A percentile compares a stretch with the other conserved stretches of the same genome.
Evolutionary conservation across 2,329 filamentous ascomycete genomes (phyloP).

Genomic region (Venturia pyrina): DNA sequence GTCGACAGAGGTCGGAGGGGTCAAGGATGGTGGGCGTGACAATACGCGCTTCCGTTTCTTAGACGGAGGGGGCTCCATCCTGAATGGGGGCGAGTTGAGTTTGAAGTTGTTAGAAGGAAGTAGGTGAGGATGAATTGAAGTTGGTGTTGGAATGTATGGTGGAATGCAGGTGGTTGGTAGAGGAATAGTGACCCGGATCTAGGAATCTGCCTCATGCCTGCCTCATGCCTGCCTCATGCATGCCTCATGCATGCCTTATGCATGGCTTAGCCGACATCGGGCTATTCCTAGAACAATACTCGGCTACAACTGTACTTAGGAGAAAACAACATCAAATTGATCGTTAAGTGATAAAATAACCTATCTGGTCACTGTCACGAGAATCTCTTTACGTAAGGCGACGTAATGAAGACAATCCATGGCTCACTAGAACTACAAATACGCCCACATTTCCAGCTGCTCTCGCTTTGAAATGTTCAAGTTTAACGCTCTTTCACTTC

Average conservation of each 20-base stretch:
- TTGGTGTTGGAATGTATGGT: no score
- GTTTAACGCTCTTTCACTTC: background rate
- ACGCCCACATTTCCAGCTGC: background rate
- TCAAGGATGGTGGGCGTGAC: background rate
- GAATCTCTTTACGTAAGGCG: background rate
- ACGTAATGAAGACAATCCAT: background rate
- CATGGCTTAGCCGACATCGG: background rate
- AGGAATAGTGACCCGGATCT: background rate
- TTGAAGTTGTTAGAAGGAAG: no score
- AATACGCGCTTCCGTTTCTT: background rate
- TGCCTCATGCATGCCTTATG: background rate
- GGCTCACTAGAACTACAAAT: background rate
- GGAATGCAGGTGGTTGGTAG: no score
- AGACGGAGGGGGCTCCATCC: background rate
- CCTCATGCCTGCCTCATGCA: no score
- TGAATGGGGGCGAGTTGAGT: no score
- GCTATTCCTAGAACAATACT: background rate
- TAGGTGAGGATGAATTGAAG: no score
- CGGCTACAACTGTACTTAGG: slow-evolving; percentile 7
- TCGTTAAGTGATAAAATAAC: background rate
- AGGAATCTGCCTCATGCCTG: no score
- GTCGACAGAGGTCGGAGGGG: background rate
- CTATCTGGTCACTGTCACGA: background rate
- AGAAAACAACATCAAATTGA: background rate
- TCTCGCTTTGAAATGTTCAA: background rate